Percentiles rank a stretch among this genome's conserved stretches.
phyloP scores from a whole-genome alignment of 148 eudicot genomes.

The Fagopyrum tataricum region DNA sequence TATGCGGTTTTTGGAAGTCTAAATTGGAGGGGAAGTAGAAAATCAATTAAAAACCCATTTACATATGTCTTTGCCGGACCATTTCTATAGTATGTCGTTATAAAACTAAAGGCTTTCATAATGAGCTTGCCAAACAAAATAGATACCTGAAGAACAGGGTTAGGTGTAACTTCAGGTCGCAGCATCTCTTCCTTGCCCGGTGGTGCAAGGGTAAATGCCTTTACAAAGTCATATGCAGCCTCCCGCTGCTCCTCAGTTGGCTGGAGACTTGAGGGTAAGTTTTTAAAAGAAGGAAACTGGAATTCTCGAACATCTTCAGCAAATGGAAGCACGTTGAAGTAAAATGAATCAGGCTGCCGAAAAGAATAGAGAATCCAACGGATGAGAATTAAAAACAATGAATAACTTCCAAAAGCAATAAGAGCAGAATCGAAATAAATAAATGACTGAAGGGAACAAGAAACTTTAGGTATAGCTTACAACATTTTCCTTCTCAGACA shows the following conservation, averaged over 20 bases:
- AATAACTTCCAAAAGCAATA: background rate
- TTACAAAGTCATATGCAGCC: slow-evolving; percentile 82
- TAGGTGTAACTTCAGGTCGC: slow-evolving; percentile 82
- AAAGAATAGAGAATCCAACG: slow-evolving; percentile 17
- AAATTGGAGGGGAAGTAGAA: too few species aligned
- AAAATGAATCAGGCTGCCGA: slow-evolving; percentile 88
- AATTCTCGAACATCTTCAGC: slow-evolving; percentile 96
- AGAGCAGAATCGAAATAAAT: background rate
- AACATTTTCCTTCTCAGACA: slow-evolving; percentile 55
- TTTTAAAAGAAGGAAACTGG: slow-evolving; percentile 88
- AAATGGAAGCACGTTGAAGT: slow-evolving; percentile 92
- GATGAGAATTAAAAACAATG: slow-evolving; percentile 7
- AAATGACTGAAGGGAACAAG: slow-evolving; percentile 5
- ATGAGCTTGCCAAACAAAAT: background rate
- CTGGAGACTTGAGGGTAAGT: slow-evolving; percentile 61
- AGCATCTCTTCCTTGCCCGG: slow-evolving; percentile 58
- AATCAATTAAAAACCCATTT: too few species aligned
- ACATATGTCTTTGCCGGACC: too few species aligned
- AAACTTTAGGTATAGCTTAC: slow-evolving; percentile 37
- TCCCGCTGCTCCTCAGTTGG: slow-evolving; percentile 78
- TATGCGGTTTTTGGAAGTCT: too few species aligned
- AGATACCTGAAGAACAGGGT: slow-evolving; percentile 89
- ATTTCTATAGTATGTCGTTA: too few species aligned
- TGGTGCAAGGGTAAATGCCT: slow-evolving; percentile 88
- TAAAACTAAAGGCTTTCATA: too few species aligned